phyloP scores from a whole-genome alignment of 768 basidiomycete species.

The Coprinopsis sp. region DNA sequence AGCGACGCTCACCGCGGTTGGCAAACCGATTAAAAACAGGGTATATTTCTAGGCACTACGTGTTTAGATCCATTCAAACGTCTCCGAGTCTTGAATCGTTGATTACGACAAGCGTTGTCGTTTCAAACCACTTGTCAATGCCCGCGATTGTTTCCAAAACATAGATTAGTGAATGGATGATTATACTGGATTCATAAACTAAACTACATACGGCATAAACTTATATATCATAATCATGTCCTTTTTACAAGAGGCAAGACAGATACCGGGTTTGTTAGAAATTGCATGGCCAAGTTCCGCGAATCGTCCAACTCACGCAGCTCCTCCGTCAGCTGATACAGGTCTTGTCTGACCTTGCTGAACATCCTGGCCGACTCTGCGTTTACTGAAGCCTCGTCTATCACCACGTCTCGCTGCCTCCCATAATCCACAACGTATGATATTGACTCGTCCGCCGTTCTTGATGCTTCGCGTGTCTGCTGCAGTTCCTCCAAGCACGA shows the following conservation, averaged over 20 bases:
- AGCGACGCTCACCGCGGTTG: no score
- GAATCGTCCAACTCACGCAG: slow-evolving; percentile 6
- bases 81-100: no score
- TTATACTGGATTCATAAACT: no score
- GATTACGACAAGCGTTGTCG: no score
- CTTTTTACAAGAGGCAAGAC: neutral
- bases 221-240: no score
- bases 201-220: no score
- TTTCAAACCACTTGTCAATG: no score
- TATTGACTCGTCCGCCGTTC: slow-evolving; percentile 2
- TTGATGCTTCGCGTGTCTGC: slow-evolving; percentile 1
- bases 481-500: slow-evolving; percentile 5
- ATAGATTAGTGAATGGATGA: no score
- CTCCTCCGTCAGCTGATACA: slow-evolving; percentile 8
- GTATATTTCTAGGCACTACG: no score
- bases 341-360: slow-evolving; percentile 3
- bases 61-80: no score
- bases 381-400: slow-evolving; percentile 4
- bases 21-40: no score
- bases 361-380: slow-evolving; percentile 3
- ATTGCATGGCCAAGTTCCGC: slow-evolving; percentile 2
- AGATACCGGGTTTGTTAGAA: slow-evolving; percentile 2
- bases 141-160: no score
- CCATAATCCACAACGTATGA: slow-evolving; percentile 6
- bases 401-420: neutral